Base-by-base conservation (phyloP, 371 early-diverging fungal species). In the Mortierella sp. region DNA sequence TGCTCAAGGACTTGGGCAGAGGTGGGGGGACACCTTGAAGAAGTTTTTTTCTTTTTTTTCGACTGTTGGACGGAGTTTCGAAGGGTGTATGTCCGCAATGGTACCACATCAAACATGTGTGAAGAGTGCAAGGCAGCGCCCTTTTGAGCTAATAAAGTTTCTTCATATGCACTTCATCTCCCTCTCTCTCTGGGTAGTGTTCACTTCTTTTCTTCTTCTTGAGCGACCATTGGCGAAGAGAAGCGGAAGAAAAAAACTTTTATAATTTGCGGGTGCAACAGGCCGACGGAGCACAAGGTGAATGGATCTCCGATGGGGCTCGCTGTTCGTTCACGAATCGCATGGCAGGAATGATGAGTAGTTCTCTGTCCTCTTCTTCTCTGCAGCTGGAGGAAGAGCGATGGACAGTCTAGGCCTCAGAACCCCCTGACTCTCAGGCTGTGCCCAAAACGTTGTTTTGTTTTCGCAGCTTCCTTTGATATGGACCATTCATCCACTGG, bases 221-320 rank as follows among this genome's bases (percentile, higher is more conserved):
- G 57, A 55, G 28, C 57, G 57, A 28, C 57, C n/a, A 57, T 11
- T 13, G 13, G 13, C 48, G 13, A 28, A 57, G 55, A 26, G 55
- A 54, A 54, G 55, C 55, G 55, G 55, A 24, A 57, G 28, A 28
- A 57, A 28, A 31, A 31, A 59, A 28, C 13, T 0, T 0, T 59
- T 59, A 21, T 37, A 37, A 34, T 34, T 37, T 37, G 71, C 28
- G 31, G 46, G 16, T 24, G 24, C n/a, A 28, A 37, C 43, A 40
- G 43, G 43, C 43, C 2, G 2, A 40, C 43, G 61, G 19, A 46
- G 70, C 26, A 55, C 55, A 55, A 53, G 57, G 57, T 40, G 44
- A 28, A 46, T 44, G 71, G 37, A 64, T 64, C 64, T 64, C 64
- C 64, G 64, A 64, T 64, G 64, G 64, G 64, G 37, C 64, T 64